A percentile compares a stretch with the other conserved stretches of the same genome.
Conservation (phyloP, 2,329 filamentous ascomycete genomes). For the Onygenales sp. region DNA sequence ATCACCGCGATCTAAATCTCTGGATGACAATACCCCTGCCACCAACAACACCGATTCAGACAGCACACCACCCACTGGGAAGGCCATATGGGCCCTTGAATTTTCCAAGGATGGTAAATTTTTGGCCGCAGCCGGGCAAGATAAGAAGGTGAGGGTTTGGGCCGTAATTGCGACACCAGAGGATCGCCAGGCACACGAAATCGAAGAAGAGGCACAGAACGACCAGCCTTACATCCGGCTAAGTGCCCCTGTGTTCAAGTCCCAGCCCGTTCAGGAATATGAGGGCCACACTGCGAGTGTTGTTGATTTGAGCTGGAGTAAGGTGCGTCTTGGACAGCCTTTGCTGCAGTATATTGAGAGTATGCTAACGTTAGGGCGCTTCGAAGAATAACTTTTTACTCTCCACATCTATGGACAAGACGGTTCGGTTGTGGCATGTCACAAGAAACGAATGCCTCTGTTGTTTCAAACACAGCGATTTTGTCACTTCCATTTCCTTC, state of each 20-base stretch:
- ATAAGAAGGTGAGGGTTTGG: conserved; percentile 79
- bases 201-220: conserved; percentile 50
- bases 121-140: conserved; percentile 84
- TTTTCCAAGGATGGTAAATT: conserved; percentile 90
- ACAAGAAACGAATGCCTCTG: conserved; percentile 78
- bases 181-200: conserved; percentile 65
- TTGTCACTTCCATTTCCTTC: conserved; percentile 89
- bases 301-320: conserved; percentile 92
- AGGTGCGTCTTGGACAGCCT: conserved; percentile 37
- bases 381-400: conserved; percentile 79
- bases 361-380: conserved; percentile 7
- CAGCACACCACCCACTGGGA: conserved; percentile 27
- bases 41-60: conserved; percentile 20
- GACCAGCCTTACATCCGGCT: conserved; percentile 51
- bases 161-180: conserved; percentile 74
- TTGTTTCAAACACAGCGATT: conserved; percentile 88
- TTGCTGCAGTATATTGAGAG: not conserved
- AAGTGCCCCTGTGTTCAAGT: conserved; percentile 82
- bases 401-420: conserved; percentile 97
- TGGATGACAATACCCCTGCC: conserved; percentile 23
- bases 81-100: conserved; percentile 83
- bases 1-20: conserved; percentile 18
- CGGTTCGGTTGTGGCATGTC: conserved; percentile 87
- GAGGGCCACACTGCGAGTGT: conserved; percentile 76
- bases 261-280: conserved; percentile 69